Conservation (phyloP, 306 rosid genomes). For the Rosa persica region DNA sequence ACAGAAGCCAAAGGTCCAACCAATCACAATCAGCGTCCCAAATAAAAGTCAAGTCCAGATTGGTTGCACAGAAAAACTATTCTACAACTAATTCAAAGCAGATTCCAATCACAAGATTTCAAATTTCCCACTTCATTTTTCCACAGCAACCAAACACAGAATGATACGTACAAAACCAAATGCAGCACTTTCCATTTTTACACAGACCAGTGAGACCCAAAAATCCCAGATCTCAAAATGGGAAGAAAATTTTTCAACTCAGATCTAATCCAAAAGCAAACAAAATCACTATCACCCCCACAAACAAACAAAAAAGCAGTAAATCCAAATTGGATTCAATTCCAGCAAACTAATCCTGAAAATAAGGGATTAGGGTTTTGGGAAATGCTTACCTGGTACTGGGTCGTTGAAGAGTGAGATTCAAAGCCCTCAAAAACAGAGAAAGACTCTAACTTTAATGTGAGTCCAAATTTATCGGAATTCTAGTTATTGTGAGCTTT, state of each 20-base stretch:
- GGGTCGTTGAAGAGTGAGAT: slow-evolving; percentile 46
- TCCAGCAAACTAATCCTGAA: slow-evolving; percentile 7
- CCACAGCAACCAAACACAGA: slow-evolving; percentile 24
- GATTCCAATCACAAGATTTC: slow-evolving; percentile 25
- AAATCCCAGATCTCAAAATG: slow-evolving; percentile 39
- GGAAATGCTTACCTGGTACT: slow-evolving; percentile 30
- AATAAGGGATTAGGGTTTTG: slow-evolving; percentile 53
- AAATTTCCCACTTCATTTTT: slow-evolving; percentile 23
- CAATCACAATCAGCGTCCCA: slow-evolving; percentile 16
- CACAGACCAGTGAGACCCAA: slow-evolving; percentile 16
- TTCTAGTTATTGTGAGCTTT: slow-evolving; percentile 15
- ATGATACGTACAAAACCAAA: slow-evolving; percentile 12
- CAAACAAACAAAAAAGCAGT: slow-evolving; percentile 1
- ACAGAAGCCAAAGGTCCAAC: slow-evolving; percentile 39
- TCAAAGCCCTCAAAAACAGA: slow-evolving; percentile 28
- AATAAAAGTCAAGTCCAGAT: slow-evolving; percentile 5
- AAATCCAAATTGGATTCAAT: slow-evolving; percentile 23
- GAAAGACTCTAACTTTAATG: slow-evolving; percentile 25
- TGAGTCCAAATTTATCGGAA: slow-evolving; percentile 53
- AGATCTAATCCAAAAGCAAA: slow-evolving; percentile 45
- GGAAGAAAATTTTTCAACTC: neutral
- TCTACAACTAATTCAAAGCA: slow-evolving; percentile 10
- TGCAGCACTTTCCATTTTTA: slow-evolving; percentile 19
- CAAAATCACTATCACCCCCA: slow-evolving; percentile 22
- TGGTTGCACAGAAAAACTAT: neutral